A percentile compares a stretch with the other conserved stretches of the same genome.
These are phyloP conservation scores for Dysphania ambrosioides DNA, from an alignment of 148 eudicot species.

Conservation along the genomic window DNA sequence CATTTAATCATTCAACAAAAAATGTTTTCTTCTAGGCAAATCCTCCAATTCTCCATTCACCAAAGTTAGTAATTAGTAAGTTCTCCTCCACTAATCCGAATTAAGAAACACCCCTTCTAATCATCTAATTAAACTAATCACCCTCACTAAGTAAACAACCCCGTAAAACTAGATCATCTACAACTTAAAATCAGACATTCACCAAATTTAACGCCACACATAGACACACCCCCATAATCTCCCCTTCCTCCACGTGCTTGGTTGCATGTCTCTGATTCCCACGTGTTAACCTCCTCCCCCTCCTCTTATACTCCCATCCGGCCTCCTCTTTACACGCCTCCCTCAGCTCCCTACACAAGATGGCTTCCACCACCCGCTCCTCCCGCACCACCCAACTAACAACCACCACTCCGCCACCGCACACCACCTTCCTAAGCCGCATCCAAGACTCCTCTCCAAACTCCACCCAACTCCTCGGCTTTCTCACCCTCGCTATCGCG, in stretches of 20 bases:
- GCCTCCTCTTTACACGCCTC: neutral
- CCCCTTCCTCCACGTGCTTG: constrained; percentile 8
- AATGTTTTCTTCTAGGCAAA: too few relatives aligned
- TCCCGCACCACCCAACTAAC: constrained; percentile 8
- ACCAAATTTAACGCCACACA: too few relatives aligned
- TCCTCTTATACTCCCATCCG: neutral
- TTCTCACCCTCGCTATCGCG: constrained; percentile 55
- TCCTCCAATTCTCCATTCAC: too few relatives aligned
- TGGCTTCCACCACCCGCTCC: constrained; percentile 8
- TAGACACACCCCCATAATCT: neutral
- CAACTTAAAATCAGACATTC: too few relatives aligned
- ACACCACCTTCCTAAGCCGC: constrained; percentile 35
- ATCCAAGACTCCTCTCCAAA: constrained; percentile 44
- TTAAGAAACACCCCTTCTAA: too few relatives aligned
- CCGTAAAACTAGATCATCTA: constrained; percentile 7
- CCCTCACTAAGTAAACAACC: neutral
- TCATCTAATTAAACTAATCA: too few relatives aligned
- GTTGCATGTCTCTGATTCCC: constrained; percentile 23
- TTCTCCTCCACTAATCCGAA: too few relatives aligned
- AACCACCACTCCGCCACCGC: constrained; percentile 6
- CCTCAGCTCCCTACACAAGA: neutral
- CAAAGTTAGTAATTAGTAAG: too few relatives aligned
- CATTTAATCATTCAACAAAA: too few relatives aligned
- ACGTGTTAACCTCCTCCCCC: constrained; percentile 20
- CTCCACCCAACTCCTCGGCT: constrained; percentile 60